A percentile compares a stretch with the other conserved stretches of the same genome.
These are phyloP conservation scores for sweet orange (Citrus sinensis) DNA, from an alignment of 345 rosid genomes.

Conservation along the genomic window DVS_A1.0 CM039168.1:30347001-30347500, in stretches of 20 bases:
- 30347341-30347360: neutral
- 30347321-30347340: neutral
- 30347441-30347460: neutral
- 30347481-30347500: neutral
- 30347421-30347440: neutral
- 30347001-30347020: conserved; percentile 67
- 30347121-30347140: neutral
- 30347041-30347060: conserved; percentile 90
- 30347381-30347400: neutral
- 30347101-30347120: too few relatives aligned
- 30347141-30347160: neutral
- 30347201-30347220: neutral
- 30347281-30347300: neutral
- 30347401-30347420: neutral
- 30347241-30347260: neutral
- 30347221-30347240: too few relatives aligned
- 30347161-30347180: neutral
- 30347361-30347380: neutral
- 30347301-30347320: neutral
- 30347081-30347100: neutral
- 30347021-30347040: conserved; percentile 77
- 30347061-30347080: too few relatives aligned
- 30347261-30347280: neutral
- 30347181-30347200: neutral
- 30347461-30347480: neutral